Evolutionary conservation across 2,329 filamentous ascomycete species (phyloP).

Genomic region (Chrysosphaeria jannelii): DNA sequence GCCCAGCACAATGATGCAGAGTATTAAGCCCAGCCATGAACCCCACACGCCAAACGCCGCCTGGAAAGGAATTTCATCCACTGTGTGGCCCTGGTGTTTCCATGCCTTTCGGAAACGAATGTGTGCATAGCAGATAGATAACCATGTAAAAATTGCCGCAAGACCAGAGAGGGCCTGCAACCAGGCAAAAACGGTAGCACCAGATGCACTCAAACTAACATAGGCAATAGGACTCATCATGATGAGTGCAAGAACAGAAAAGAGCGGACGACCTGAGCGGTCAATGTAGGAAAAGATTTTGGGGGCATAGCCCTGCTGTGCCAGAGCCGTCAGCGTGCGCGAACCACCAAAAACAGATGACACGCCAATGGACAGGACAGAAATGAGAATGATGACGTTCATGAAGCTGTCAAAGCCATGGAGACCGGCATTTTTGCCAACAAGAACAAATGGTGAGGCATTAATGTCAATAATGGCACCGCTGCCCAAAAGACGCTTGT

Average conservation of each 20-base stretch:
- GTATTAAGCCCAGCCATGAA: too few relatives aligned
- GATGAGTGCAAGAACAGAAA: conserved; percentile 19
- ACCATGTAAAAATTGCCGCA: conserved; percentile 48
- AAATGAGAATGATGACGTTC: conserved; percentile 20
- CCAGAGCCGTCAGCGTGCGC: conserved; percentile 19
- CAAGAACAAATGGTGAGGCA: conserved; percentile 19
- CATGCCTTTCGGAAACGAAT: conserved; percentile 34
- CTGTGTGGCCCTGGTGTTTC: conserved; percentile 23
- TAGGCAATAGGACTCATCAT: conserved; percentile 28
- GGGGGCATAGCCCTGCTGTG: conserved; percentile 20
- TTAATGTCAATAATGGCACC: conserved; percentile 17
- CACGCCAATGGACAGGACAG: conserved; percentile 20
- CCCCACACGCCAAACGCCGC: conserved; percentile 27
- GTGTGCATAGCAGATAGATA: conserved; percentile 31
- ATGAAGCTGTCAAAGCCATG: conserved; percentile 19
- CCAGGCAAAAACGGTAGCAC: conserved; percentile 27
- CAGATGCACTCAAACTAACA: conserved; percentile 15
- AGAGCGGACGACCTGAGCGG: conserved; percentile 25
- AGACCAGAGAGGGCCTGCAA: conserved; percentile 42
- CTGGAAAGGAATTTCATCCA: conserved; percentile 17
- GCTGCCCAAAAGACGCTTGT: conserved; percentile 11
- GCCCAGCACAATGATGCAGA: too few relatives aligned
- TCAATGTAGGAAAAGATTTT: conserved; percentile 28
- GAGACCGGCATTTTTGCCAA: conserved; percentile 19
- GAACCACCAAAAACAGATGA: conserved; percentile 20